Conservation (phyloP, 495 filamentous ascomycete species). For the Talaromyces adpressus region DNA sequence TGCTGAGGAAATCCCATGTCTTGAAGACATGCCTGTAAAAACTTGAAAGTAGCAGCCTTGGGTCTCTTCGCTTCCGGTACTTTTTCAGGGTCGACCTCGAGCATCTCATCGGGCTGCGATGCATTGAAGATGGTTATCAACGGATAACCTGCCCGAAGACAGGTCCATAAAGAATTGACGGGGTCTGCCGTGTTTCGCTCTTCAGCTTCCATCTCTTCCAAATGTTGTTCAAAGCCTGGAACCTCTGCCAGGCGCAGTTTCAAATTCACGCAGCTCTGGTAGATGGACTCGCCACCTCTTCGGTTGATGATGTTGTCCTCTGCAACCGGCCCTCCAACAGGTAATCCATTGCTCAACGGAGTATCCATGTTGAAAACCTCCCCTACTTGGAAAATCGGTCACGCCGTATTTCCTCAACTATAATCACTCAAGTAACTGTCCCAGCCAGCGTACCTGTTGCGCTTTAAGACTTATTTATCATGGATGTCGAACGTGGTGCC, state of each 20-base stretch:
- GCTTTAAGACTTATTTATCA: not conserved
- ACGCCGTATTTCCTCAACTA: constrained; percentile 40
- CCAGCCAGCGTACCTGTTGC: constrained; percentile 11
- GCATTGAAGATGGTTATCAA: constrained; percentile 86
- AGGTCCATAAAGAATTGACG: constrained; percentile 85
- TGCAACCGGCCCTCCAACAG: constrained; percentile 60
- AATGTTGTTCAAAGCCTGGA: constrained; percentile 68
- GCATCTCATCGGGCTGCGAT: constrained; percentile 53
- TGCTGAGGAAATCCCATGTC: constrained; percentile 69
- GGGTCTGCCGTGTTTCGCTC: constrained; percentile 62
- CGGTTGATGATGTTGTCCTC: constrained; percentile 93
- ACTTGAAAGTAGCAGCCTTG: constrained; percentile 65
- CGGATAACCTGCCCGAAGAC: constrained; percentile 75
- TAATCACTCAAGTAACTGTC: constrained; percentile 8
- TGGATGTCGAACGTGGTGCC: constrained; percentile 7
- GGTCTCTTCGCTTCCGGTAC: constrained; percentile 57
- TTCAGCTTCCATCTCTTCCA: constrained; percentile 57
- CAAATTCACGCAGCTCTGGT: constrained; percentile 85
- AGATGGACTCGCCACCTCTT: constrained; percentile 85
- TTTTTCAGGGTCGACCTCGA: constrained; percentile 56
- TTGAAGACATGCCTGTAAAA: constrained; percentile 58
- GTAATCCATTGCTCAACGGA: constrained; percentile 36
- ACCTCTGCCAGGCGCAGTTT: constrained; percentile 74
- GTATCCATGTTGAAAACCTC: constrained; percentile 24
- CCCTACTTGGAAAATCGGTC: constrained; percentile 27